Evolutionary conservation across 768 basidiomycete genomes (phyloP), one percentile per base, ranked within the genome.

Genomic region (Podaxis sp.): DNA sequence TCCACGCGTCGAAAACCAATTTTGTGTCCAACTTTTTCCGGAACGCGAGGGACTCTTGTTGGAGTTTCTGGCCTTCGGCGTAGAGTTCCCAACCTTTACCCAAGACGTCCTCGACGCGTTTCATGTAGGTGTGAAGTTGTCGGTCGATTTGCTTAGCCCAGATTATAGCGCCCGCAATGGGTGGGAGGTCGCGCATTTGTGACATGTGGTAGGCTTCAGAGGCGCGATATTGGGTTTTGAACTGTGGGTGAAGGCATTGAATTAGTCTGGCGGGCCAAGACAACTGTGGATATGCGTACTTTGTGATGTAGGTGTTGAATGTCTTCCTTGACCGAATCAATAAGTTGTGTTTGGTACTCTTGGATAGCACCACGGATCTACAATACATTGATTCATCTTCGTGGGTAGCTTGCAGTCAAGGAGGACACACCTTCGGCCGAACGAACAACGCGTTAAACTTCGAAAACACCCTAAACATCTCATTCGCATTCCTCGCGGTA

Each of bases 111-210:
- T 99, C 97, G 56, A 99, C 96, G 15, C 96, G 91, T 74, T 96
- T 96, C 96, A 99, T 99, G 79, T 99, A 98, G 0, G 94, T 89
- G 63, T 90, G 82, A 2, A 99, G 86, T 71, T 99, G 97, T 3
- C 95, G 87, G 70, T 98, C 96, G 65, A 99, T 99, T 79, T 99
- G 97, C n/a, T 91, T 85, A 0, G 97, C 96, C 97, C 97, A 99
- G 68, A 96, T 94, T 74, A 99, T 97, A 17, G 97, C 93, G 28
- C 95, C 94, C 1, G 97, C 93, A 59, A 99, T 97, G n/a, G 96
- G 95, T 1, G 96, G 96, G 9, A 99, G 82, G 73, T 99, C 97
- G 26, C 97, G 93, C 88, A 99, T 94, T 74, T 97, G 95, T 0
- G 96, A 90, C 96, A 99, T 98, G 75, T 97, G 94, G 72, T 92